Conservation (phyloP, 1,284 basidiomycete species). For the Psilocybe mexicana region DNA sequence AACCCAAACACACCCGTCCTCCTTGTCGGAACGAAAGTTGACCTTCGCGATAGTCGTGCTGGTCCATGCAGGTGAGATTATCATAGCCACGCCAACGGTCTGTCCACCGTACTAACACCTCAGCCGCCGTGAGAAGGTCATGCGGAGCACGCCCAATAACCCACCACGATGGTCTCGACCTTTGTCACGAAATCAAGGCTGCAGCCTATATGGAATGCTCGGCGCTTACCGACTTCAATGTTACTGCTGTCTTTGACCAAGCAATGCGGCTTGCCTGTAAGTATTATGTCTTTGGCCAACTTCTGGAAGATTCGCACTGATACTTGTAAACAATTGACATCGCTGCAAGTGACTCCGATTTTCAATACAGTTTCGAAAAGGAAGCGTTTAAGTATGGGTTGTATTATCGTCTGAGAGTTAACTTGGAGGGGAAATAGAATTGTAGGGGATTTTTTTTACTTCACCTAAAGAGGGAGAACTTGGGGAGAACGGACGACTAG, state of each 20-base stretch:
- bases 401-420: no score
- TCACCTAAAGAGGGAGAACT: no score
- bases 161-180: background rate
- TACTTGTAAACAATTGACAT: no score
- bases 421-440: no score
- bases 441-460: no score
- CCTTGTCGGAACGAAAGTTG: constrained; percentile 1
- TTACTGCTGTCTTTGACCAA: background rate
- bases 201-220: background rate
- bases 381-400: no score
- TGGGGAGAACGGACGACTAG: no score
- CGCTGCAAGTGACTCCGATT: no score
- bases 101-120: no score
- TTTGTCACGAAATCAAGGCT: background rate
- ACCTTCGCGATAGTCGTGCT: background rate
- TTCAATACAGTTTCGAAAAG: no score
- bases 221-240: background rate
- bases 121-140: background rate
- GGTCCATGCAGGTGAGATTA: background rate
- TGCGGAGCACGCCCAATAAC: background rate
- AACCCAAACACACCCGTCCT: background rate
- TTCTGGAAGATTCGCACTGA: no score
- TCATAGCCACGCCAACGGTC: no score
- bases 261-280: background rate
- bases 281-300: background rate